Percentiles rank a stretch among this genome's conserved stretches.
These are phyloP conservation scores for Caryopteris hybrid DNA, from an alignment of 305 asterid species.

Conservation along the genomic window DNA sequence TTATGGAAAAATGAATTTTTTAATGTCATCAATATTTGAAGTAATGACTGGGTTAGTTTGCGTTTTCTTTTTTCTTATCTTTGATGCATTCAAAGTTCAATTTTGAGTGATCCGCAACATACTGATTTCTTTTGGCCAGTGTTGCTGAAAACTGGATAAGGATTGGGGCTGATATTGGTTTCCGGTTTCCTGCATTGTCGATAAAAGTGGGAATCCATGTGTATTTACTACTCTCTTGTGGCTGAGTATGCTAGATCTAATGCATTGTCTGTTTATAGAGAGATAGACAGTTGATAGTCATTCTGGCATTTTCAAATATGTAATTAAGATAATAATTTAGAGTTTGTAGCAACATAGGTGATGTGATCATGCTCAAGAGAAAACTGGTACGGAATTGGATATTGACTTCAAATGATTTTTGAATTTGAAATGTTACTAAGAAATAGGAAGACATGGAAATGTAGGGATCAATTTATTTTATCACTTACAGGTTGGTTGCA, in stretches of 20 bases:
- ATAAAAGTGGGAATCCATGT: not conserved
- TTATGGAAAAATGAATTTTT: not conserved
- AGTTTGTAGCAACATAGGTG: not conserved
- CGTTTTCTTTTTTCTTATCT: not conserved
- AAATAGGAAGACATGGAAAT: too few species aligned
- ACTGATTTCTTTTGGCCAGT: not conserved
- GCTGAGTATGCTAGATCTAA: conserved; percentile 9
- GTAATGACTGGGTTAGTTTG: not conserved
- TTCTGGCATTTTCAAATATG: not conserved
- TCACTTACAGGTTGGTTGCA: not conserved
- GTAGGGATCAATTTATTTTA: too few species aligned
- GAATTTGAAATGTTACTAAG: not conserved
- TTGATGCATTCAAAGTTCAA: not conserved
- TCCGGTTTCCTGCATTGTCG: not conserved
- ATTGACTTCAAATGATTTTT: not conserved
- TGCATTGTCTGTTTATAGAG: not conserved
- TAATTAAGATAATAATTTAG: not conserved
- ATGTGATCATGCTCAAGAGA: not conserved
- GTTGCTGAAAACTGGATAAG: conserved; percentile 3
- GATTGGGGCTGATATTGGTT: not conserved
- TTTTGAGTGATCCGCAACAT: conserved; percentile 5
- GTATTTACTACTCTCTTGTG: not conserved
- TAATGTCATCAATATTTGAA: not conserved
- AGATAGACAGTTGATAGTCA: not conserved
- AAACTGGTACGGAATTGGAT: not conserved